Evolutionary conservation across 2,329 filamentous ascomycete species (phyloP).

Genomic region (Hortaea sp.): DNA sequence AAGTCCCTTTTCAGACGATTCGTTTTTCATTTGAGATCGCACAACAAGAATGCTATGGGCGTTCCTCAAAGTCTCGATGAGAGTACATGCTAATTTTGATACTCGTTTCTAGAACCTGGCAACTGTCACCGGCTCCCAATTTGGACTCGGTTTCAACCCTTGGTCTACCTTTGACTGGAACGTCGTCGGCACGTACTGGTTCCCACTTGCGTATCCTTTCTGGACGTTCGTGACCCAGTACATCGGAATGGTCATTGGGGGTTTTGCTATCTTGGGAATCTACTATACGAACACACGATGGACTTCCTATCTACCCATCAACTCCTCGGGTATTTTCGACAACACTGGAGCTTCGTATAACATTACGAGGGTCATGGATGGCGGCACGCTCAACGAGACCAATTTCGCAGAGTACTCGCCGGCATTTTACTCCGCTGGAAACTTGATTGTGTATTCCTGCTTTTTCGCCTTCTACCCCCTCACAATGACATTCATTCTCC

Average conservation of each 20-base stretch:
- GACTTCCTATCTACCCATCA: slow-evolving; percentile 75
- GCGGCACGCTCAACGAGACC: neutral
- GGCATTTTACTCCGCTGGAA: slow-evolving; percentile 6
- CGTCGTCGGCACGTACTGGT: slow-evolving; percentile 6
- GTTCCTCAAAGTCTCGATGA: too few relatives aligned
- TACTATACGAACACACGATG: slow-evolving; percentile 73
- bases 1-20: too few relatives aligned
- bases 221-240: slow-evolving; percentile 53
- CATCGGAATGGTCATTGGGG: slow-evolving; percentile 39
- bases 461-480: slow-evolving; percentile 8
- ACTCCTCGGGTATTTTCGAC: slow-evolving; percentile 75
- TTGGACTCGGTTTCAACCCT: slow-evolving; percentile 67
- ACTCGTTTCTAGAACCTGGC: slow-evolving; percentile 46
- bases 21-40: too few relatives aligned
- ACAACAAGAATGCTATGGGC: too few relatives aligned
- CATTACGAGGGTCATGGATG: slow-evolving; percentile 59
- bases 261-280: slow-evolving; percentile 48
- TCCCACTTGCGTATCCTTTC: slow-evolving; percentile 52
- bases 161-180: slow-evolving; percentile 84
- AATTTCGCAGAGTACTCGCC: neutral
- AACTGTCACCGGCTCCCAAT: slow-evolving; percentile 49
- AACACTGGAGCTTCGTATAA: slow-evolving; percentile 72
- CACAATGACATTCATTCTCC: slow-evolving; percentile 6
- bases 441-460: slow-evolving; percentile 2
- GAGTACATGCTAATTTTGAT: too few relatives aligned